Percentiles rank a stretch among this genome's conserved stretches.
Conservation (phyloP, 495 filamentous ascomycete species). For the Bryoglossum gracile region DNA sequence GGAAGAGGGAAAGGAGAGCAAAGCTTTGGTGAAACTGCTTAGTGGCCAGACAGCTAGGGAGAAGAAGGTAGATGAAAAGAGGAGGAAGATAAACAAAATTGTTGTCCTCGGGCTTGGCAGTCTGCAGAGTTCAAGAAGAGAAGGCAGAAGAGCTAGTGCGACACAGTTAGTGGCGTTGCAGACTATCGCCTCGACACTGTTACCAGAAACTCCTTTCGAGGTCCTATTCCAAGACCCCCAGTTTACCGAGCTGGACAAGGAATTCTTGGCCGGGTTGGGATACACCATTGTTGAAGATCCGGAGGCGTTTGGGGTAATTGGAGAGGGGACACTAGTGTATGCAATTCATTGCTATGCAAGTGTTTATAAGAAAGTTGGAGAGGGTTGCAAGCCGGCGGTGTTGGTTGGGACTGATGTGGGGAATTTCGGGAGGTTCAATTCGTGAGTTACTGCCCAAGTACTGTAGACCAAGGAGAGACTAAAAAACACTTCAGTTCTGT, state of each 20-base stretch:
- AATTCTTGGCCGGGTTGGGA: conserved; percentile 45
- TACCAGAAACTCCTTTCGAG: conserved; percentile 24
- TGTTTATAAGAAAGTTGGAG: conserved; percentile 23
- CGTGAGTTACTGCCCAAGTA: conserved; percentile 6
- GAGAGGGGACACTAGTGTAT: conserved; percentile 38
- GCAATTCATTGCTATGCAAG: conserved; percentile 57
- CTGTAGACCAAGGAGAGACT: neutral
- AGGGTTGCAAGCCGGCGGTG: conserved; percentile 9
- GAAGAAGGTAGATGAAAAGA: neutral
- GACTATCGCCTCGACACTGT: conserved; percentile 34
- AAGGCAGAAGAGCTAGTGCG: conserved; percentile 23
- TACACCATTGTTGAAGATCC: conserved; percentile 52
- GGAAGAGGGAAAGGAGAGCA: conserved; percentile 5
- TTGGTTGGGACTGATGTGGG: conserved; percentile 23
- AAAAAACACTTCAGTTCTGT: conserved; percentile 5
- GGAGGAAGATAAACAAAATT: conserved; percentile 13
- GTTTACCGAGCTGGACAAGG: conserved; percentile 55
- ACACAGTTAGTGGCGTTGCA: conserved; percentile 57
- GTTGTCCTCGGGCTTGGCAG: conserved; percentile 52
- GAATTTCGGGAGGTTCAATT: conserved; percentile 20
- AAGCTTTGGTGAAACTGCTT: conserved; percentile 1
- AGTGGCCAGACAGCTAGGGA: neutral
- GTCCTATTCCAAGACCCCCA: conserved; percentile 63
- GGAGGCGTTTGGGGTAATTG: conserved; percentile 46
- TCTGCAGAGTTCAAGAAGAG: conserved; percentile 19